Conservation (phyloP, 2,329 filamentous ascomycete genomes). For the Monilinia fructicola region DNA sequence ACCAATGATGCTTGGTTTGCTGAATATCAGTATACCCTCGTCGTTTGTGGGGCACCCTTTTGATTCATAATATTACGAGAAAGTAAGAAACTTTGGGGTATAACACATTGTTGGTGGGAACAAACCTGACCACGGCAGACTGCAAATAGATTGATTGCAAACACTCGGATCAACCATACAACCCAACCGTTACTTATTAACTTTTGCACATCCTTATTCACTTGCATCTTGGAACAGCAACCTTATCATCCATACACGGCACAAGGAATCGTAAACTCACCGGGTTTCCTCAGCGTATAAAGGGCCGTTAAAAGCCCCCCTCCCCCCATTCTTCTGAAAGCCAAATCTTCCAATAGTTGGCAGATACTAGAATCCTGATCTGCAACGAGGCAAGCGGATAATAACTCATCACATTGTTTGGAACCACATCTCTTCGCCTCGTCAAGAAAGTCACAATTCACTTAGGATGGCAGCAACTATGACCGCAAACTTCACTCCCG, state of each 20-base stretch:
- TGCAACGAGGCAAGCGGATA: not conserved
- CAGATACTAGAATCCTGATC: not conserved
- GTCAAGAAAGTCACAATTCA: not conserved
- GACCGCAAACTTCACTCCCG: conserved; percentile 30
- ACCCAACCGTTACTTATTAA: not conserved
- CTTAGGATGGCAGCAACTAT: conserved; percentile 34
- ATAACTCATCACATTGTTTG: not conserved
- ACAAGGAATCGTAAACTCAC: conserved; percentile 2
- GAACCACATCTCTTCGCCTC: conserved; percentile 21
- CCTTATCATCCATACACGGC: conserved; percentile 2
- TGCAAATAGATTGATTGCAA: conserved; percentile 14
- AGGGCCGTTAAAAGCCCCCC: not conserved
- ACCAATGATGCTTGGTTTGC: conserved; percentile 10
- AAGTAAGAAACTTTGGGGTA: conserved; percentile 7
- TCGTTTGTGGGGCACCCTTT: conserved; percentile 15
- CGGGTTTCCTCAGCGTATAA: conserved; percentile 1
- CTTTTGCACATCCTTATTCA: not conserved
- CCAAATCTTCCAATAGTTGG: not conserved
- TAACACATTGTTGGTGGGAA: not conserved
- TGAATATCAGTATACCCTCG: conserved; percentile 11
- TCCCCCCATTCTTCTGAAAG: not conserved
- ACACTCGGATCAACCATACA: not conserved
- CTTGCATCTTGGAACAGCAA: not conserved
- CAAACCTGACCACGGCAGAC: not conserved
- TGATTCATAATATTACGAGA: conserved; percentile 20